Conservation (phyloP, 768 basidiomycete genomes). For the Postia placenta region DNA sequence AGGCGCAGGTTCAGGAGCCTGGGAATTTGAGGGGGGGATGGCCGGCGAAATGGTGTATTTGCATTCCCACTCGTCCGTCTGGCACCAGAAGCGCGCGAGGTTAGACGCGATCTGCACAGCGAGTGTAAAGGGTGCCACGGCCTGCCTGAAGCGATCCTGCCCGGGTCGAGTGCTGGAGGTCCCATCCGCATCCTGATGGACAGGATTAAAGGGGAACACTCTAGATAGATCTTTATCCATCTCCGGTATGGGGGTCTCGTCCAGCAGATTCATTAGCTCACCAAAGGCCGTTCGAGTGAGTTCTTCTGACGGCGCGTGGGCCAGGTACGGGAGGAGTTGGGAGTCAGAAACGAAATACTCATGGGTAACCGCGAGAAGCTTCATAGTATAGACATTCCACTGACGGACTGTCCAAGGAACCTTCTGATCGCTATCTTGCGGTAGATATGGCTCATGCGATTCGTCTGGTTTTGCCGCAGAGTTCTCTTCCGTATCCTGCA, state of each 20-base stretch:
- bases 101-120: slow-evolving; percentile 67
- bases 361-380: slow-evolving; percentile 51
- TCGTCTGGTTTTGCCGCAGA: not conserved
- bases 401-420: slow-evolving; percentile 58
- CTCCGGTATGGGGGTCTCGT: slow-evolving; percentile 12
- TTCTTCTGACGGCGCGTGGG: slow-evolving; percentile 47
- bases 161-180: slow-evolving; percentile 16
- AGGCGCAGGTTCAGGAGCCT: not conserved
- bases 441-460: not conserved
- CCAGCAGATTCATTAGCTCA: slow-evolving; percentile 9
- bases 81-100: slow-evolving; percentile 59
- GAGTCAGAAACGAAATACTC: slow-evolving; percentile 32
- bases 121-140: slow-evolving; percentile 58
- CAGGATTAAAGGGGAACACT: slow-evolving; percentile 49
- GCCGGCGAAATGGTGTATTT: slow-evolving; percentile 35
- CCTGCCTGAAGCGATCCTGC: slow-evolving; percentile 38
- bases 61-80: slow-evolving; percentile 70
- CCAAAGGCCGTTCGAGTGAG: slow-evolving; percentile 34
- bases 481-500: slow-evolving; percentile 14
- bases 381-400: slow-evolving; percentile 58
- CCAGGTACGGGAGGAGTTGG: slow-evolving; percentile 70
- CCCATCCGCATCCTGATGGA: slow-evolving; percentile 6
- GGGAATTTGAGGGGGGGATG: not conserved
- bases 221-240: slow-evolving; percentile 20
- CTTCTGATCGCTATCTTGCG: not conserved